Base-by-base conservation (phyloP, 345 rosid species). In the Murraya koenigii region DNA sequence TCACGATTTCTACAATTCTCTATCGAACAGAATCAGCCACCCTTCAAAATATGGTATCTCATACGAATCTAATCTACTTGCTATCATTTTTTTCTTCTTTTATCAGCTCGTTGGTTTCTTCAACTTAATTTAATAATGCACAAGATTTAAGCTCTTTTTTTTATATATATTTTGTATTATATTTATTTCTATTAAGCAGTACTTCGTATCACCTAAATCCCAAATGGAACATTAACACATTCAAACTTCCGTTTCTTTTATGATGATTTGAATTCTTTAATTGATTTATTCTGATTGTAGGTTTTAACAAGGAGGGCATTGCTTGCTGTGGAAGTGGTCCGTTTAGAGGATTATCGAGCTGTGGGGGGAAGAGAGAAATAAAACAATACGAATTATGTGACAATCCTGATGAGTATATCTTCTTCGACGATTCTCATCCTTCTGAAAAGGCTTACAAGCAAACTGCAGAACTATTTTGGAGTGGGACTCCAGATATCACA, bases 281-380 rank as follows among this genome's bases (percentile, higher is more conserved):
- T 11, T 44, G 49, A 44, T 9, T 10, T 44, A 44, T 44, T 44
- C 15, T 44, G 10, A 44, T 32, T 56, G 32, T 68, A 84, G 88
- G 88, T 56, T 83, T 85, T 28, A 87, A 36, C 5, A 36, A 79
- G 77, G 41, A 77, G 66, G 49, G 65, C 10, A 9, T 19, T 14
- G 86, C 79, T 32, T 87, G 90, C 47, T 85, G 90, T 66, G 87
- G 86, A 38, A 84, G 79, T 3, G 87, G 86, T 36, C 77, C 84
- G 11, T 79, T 70, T 30, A 75, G 80, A 17, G 85, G 84, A 30
- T 66, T n/a, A 5, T 14, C 39, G 47, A 73, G 74, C 1, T 80
- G 86, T 65, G 85, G 89, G n/a, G 82, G 66, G 36, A 60, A 68
- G 11, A 41, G 32, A 23, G 76, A 26, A 11, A 30, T 7, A 11